A percentile compares a stretch with the other conserved stretches of the same genome.
Evolutionary conservation across 2,329 filamentous ascomycete genomes (phyloP).

Genomic region (Cordyceps pruinosa): DNA sequence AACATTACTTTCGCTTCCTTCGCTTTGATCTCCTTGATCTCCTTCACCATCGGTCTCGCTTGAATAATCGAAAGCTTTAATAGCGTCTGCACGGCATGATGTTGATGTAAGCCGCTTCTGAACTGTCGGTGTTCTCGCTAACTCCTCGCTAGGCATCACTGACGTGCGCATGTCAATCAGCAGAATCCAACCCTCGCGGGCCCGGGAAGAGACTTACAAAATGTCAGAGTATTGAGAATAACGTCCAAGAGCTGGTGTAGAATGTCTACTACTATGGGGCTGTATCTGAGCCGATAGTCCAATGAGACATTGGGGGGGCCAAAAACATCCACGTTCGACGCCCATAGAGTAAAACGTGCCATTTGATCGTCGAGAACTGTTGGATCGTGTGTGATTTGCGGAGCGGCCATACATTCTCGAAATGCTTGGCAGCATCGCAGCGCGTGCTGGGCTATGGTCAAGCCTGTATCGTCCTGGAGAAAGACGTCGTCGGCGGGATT

Average conservation of each 20-base stretch:
- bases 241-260: slow-evolving; percentile 19
- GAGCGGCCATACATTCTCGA: slow-evolving; percentile 18
- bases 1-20: slow-evolving; percentile 19
- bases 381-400: slow-evolving; percentile 22
- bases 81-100: too few species aligned
- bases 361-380: slow-evolving; percentile 19
- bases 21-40: slow-evolving; percentile 9
- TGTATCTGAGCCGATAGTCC: slow-evolving; percentile 25
- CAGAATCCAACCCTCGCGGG: not conserved
- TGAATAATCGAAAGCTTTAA: slow-evolving; percentile 10
- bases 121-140: not conserved
- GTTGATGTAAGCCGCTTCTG: too few species aligned
- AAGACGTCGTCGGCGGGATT: slow-evolving; percentile 21
- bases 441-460: slow-evolving; percentile 24
- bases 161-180: not conserved
- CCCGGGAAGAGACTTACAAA: not conserved
- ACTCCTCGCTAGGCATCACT: not conserved
- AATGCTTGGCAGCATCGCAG: slow-evolving; percentile 21
- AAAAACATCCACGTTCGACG: slow-evolving; percentile 13
- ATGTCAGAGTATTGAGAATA: not conserved
- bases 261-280: slow-evolving; percentile 16
- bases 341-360: slow-evolving; percentile 14
- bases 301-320: slow-evolving; percentile 23
- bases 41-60: slow-evolving; percentile 14
- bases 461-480: slow-evolving; percentile 21